Evolutionary conservation across 208 protist genomes (phyloP), one percentile per base, ranked within the genome.

Genomic region (Trypanosoma congolense): DNA sequence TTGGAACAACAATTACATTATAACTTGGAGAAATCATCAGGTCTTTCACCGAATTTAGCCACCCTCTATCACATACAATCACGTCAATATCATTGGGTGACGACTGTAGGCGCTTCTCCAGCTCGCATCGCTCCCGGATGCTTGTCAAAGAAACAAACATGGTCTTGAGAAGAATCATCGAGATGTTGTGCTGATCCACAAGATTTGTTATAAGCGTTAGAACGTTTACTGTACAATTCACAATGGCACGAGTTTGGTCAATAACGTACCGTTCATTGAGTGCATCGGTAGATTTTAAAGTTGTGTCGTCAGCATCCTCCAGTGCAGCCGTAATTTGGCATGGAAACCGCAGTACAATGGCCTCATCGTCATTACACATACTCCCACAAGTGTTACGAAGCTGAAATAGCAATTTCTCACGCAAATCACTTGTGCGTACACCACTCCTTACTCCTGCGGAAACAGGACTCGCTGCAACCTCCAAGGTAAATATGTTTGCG

Each of bases 151-250:
- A 92, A 12, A 95, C 84, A 73, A 90, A 92, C 79, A 92, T 90
- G 12, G 84, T 95, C 52, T 87, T 92, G 19, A 95, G 73, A 43
- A 95, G 57, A 50, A 86, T 79, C 14, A 95, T 77, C 2, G 87
- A 95, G 18, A 95, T 60, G 55, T 90, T 95, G 62, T 95, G 83
- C 63, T 91, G 87, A 43, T 95, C 84, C 24, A 90, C 87, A 57
- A 90, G 77, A 65, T 90, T 90, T 35, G 62, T 83, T 66, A 95
- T 81, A 8, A 76, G 65, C 26, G 82, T 90, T 22, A 92, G 69
- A 24, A 95, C 87, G 65, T 95, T 95, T 43, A 95, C 85, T 16
- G 73, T 90, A 60, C 84, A 90, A 70, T 86, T 92, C 46, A 92
- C 76, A 54, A 89, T 81, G 31, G 83, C 77, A 22, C 79, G 74